Percentiles rank a stretch among this genome's conserved stretches.
Conservation (phyloP, 2,329 filamentous ascomycete genomes). For the Colletotrichum aenigma region DNA sequence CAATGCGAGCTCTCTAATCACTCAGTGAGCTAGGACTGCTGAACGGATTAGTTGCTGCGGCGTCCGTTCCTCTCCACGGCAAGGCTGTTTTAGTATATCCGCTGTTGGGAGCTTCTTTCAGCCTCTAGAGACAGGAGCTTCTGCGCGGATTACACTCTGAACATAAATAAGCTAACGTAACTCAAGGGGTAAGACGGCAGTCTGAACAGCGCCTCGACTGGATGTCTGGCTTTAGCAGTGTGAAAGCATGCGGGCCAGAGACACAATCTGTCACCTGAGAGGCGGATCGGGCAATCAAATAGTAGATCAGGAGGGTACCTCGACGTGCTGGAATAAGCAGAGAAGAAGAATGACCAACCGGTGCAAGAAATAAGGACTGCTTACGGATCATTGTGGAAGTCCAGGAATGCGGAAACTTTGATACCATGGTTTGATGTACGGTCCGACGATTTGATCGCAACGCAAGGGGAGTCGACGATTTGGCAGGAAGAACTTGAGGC, state of each 20-base stretch:
- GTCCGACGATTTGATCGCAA: not conserved
- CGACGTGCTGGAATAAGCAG: not conserved
- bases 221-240: not conserved
- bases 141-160: not conserved
- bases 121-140: not conserved
- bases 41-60: fast-evolving
- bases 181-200: not conserved
- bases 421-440: not conserved
- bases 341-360: not conserved
- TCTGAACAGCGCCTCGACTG: fast-evolving
- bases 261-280: not conserved
- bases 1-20: not conserved
- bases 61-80: not conserved
- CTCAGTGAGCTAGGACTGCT: not conserved
- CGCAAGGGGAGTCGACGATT: not conserved
- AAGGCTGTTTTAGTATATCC: not conserved
- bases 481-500: not conserved
- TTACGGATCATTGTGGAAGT: not conserved
- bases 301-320: not conserved
- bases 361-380: not conserved
- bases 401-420: not conserved
- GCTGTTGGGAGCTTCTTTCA: not conserved
- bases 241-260: not conserved
- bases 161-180: not conserved
- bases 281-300: fast-evolving